Evolutionary conservation across 768 basidiomycete species (phyloP), one percentile per base, ranked within the genome.

Genomic region (Hebeloma cylindrosporum): DNA sequence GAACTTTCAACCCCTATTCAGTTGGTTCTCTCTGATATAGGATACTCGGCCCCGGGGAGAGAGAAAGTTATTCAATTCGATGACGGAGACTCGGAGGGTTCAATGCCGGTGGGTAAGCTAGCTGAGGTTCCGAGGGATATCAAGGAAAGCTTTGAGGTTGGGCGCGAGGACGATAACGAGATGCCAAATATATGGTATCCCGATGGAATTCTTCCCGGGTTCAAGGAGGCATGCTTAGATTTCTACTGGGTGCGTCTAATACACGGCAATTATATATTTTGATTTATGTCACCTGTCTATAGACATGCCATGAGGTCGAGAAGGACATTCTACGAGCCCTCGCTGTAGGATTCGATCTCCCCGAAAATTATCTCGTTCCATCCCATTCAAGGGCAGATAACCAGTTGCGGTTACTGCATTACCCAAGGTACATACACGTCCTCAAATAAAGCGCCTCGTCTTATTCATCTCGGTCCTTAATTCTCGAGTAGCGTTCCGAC

Each of bases 161-260:
- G 78, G 1, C 63, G 72, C 20, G 79, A 79, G 34, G 63, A 69
- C n/a, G 63, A 73, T 33, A 57, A 54, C 3, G 48, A 56, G 0
- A 71, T 74, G 65, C 77, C 79, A 1, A 80, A 82, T 50, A 77
- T 81, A 26, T 82, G 80, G 79, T 70, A 75, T 8, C 73, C 76
- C 0, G 79, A 79, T 4, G 67, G 63, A 10, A 61, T 72, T 0
- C 60, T 82, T 10, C 76, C 79, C 0, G 79, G 75, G 1, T 80
- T 82, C 55, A 73, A 66, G 40, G 71, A 77, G 42, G 70, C 70
- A 0, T 78, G 76, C 48, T 45, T 77, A 3, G 68, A 74, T 14
- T 82, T 80, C 56, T 79, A 68, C 51, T 73, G 73, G 70, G 74
- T 68, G 43, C 48, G 49, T 56, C 16, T 3, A n/a, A 48, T 54